Conservation (phyloP, 495 filamentous ascomycete species). For the Xylaria intraflava region DNA sequence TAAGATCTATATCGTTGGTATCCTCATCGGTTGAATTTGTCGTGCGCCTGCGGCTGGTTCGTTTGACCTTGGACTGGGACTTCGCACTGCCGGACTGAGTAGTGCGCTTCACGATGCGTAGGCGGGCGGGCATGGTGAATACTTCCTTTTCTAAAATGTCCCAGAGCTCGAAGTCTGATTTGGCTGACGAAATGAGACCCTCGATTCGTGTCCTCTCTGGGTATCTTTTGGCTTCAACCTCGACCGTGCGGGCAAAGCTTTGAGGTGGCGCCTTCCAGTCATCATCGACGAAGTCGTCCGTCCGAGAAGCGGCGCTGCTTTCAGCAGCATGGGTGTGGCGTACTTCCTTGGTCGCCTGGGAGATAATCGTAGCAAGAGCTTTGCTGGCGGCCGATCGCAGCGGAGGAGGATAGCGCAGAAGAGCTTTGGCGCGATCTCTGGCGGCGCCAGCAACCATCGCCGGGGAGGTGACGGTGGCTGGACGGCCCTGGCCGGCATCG, state of each 20-base stretch:
- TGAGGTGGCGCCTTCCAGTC: conserved; percentile 17
- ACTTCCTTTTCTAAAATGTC: conserved; percentile 61
- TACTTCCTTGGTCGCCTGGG: neutral
- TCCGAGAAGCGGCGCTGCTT: conserved; percentile 2
- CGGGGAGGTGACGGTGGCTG: conserved; percentile 9
- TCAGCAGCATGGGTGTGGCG: neutral
- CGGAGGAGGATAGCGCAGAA: conserved; percentile 34
- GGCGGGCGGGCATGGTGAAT: conserved; percentile 51
- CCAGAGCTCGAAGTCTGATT: conserved; percentile 66
- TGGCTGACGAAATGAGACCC: conserved; percentile 39
- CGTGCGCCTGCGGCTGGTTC: neutral
- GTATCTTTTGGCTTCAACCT: conserved; percentile 32
- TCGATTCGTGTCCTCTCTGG: conserved; percentile 42
- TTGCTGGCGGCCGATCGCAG: conserved; percentile 34
- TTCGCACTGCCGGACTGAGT: neutral
- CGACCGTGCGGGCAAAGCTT: conserved; percentile 20
- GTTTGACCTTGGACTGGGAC: conserved; percentile 2
- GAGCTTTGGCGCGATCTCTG: conserved; percentile 26
- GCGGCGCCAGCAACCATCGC: conserved; percentile 8
- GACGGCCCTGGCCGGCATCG: conserved; percentile 12
- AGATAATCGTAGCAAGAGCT: conserved; percentile 27
- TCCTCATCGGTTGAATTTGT: neutral
- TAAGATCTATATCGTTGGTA: neutral
- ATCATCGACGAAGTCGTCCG: conserved; percentile 24
- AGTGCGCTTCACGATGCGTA: conserved; percentile 19